Base-by-base conservation (phyloP, 2,329 filamentous ascomycete genomes). In the Gnomoniopsis smithogilvyi region DNA sequence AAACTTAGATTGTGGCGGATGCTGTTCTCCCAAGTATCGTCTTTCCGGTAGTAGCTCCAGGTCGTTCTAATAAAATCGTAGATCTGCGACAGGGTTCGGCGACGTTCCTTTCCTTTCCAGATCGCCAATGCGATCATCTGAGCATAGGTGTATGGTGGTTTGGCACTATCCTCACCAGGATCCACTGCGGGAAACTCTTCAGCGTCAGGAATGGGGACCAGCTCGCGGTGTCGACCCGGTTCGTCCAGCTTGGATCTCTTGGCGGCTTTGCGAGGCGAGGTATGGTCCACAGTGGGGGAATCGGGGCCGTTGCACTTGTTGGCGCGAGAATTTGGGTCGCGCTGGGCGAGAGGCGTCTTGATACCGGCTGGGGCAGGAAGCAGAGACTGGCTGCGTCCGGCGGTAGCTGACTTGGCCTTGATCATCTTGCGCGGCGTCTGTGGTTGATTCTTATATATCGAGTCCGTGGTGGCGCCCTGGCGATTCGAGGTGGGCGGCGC, bases 41-140 rank as follows among this genome's bases (percentile, higher is more conserved):
- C 84, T 47, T 86, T 84, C 66, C 85, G 88, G 78, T 98, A 99
- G 75, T 94, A 97, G 6, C 85, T 87, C 72, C 90, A 98, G 19
- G 89, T 93, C 71, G 96, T 91, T n/a, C 92, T 96, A 67, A 99
- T 98, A 94, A 95, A 99, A 71, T 96, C 96, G 82, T 98, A 99
- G 66, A 99, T 99, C 73, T 97, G 92, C 26, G 92, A 87, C 19
- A 99, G 82, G 1, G 95, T 98, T 63, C 98, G 80, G 54, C 91
- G 89, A 61, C 92, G 87, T 62, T 88, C 86, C 14, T 90, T 88
- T 4, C 95, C 91, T 63, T 93, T 87, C 22, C 98, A 80, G 67
- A 99, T 97, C 54, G 95, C 92, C 93, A 97, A 97, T 70, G 91
- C 95, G 64, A 98, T 98, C 66, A 99, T 82, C 66, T 90, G 90